phyloP scores from a whole-genome alignment of 805 yeast species.

The Yamadazyma kitorensis region DNA sequence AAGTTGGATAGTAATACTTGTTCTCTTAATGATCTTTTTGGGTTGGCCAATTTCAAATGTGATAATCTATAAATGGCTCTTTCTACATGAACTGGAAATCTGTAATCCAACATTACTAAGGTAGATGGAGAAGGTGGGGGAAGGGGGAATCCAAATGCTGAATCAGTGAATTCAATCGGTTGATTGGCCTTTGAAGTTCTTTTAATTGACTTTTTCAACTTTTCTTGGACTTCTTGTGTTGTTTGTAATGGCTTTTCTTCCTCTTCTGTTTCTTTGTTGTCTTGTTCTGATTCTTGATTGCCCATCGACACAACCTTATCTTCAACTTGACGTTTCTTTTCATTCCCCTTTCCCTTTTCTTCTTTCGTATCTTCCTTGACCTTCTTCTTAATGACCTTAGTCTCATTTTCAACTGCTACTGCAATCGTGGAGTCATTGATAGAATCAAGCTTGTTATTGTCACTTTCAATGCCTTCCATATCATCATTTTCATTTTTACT shows the following conservation, averaged over 20 bases:
- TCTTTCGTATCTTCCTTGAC: background rate
- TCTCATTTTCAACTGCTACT: no score
- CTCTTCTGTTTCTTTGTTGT: slow-evolving; percentile 13
- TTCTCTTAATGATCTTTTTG: slow-evolving; percentile 84
- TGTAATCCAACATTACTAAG: slow-evolving; percentile 72
- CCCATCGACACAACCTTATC: no score
- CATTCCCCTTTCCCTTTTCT: slow-evolving; percentile 3
- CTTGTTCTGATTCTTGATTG: slow-evolving; percentile 6
- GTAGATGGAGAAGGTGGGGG: slow-evolving; percentile 80
- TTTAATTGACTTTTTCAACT: slow-evolving; percentile 39
- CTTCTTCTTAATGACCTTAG: background rate
- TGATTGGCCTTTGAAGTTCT: slow-evolving; percentile 43
- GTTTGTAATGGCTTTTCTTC: slow-evolving; percentile 26
- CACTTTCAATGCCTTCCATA: slow-evolving; percentile 4
- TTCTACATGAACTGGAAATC: slow-evolving; percentile 94
- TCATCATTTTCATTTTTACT: slow-evolving; percentile 2
- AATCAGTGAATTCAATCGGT: slow-evolving; percentile 56
- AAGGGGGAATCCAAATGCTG: slow-evolving; percentile 84
- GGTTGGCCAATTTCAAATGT: slow-evolving; percentile 91
- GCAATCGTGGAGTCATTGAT: no score
- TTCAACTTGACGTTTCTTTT: background rate
- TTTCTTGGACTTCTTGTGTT: slow-evolving; percentile 42
- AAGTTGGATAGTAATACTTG: slow-evolving; percentile 92
- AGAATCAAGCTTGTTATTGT: no score
- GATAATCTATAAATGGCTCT: slow-evolving; percentile 91